Conservation (phyloP, 2,329 filamentous ascomycete genomes). For the Hypoxylon sp. region DNA sequence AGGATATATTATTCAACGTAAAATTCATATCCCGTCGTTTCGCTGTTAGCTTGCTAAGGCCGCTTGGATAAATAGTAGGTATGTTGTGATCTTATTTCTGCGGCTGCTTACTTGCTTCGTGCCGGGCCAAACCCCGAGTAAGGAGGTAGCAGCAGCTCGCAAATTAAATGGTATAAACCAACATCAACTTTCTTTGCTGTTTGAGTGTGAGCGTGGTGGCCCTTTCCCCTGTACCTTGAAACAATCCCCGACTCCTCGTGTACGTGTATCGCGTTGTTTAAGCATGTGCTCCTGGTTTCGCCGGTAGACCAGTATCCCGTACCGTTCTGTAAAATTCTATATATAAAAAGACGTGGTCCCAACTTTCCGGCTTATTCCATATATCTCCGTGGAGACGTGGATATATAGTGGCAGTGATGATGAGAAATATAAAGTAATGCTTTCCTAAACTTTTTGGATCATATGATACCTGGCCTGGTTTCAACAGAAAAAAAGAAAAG, state of each 20-base stretch:
- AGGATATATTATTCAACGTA: constrained; percentile 20
- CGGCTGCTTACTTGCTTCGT: neutral
- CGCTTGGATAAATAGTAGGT: neutral
- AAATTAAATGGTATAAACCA: constrained; percentile 11
- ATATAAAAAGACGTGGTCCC: neutral
- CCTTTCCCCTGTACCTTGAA: neutral
- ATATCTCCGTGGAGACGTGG: neutral
- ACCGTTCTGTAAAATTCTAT: neutral
- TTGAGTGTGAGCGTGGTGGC: neutral
- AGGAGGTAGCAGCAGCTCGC: neutral
- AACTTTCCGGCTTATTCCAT: neutral
- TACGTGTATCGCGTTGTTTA: constrained; percentile 14
- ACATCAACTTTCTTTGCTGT: neutral
- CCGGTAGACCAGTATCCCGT: neutral
- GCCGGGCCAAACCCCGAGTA: neutral
- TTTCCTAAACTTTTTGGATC: constrained; percentile 23
- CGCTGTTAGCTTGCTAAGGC: neutral
- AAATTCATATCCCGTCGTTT: constrained; percentile 19
- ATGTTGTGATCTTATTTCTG: neutral
- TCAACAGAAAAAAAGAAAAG: neutral
- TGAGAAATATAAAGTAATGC: constrained; percentile 1
- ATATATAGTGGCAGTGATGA: neutral
- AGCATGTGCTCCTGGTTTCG: constrained; percentile 11
- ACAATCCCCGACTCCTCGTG: constrained; percentile 5
- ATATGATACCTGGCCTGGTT: constrained; percentile 21